Evolutionary conservation across 2,329 filamentous ascomycete genomes (phyloP).

Genomic region (Penicillium psychrosexuale): DNA sequence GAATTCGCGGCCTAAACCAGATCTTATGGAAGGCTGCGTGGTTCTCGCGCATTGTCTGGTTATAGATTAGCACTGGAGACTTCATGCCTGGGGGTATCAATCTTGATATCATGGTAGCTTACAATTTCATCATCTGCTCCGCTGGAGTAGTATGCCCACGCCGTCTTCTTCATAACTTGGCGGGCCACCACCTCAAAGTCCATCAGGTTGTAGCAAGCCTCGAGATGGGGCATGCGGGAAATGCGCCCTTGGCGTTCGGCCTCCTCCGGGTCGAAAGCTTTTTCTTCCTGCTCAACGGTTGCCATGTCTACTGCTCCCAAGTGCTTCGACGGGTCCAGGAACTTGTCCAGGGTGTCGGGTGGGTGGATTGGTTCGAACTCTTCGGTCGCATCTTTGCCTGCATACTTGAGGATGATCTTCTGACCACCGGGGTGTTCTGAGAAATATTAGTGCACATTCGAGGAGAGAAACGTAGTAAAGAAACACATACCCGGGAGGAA

Average conservation of each 20-base stretch:
- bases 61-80: background rate
- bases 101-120: constrained; percentile 10
- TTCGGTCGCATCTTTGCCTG: constrained; percentile 89
- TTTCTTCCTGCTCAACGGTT: constrained; percentile 67
- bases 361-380: constrained; percentile 89
- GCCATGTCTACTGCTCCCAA: constrained; percentile 85
- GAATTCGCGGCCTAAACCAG: constrained; percentile 87
- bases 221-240: constrained; percentile 70
- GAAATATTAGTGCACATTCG: background rate
- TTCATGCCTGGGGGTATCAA: constrained; percentile 11
- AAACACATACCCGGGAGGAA: constrained; percentile 65
- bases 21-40: constrained; percentile 95
- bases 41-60: constrained; percentile 87
- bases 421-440: constrained; percentile 81
- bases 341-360: constrained; percentile 79
- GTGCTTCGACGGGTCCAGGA: constrained; percentile 80
- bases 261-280: constrained; percentile 68
- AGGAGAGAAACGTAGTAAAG: background rate
- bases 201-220: constrained; percentile 88
- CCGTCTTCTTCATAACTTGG: constrained; percentile 88
- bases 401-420: constrained; percentile 96
- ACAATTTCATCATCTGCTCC: constrained; percentile 88
- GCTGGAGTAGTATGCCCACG: constrained; percentile 97
- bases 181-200: constrained; percentile 95
- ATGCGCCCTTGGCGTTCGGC: constrained; percentile 70